These are phyloP conservation scores for Trichosporon sp. DNA, from an alignment of 1,284 basidiomycete species.

Conservation along the genomic window DNA sequence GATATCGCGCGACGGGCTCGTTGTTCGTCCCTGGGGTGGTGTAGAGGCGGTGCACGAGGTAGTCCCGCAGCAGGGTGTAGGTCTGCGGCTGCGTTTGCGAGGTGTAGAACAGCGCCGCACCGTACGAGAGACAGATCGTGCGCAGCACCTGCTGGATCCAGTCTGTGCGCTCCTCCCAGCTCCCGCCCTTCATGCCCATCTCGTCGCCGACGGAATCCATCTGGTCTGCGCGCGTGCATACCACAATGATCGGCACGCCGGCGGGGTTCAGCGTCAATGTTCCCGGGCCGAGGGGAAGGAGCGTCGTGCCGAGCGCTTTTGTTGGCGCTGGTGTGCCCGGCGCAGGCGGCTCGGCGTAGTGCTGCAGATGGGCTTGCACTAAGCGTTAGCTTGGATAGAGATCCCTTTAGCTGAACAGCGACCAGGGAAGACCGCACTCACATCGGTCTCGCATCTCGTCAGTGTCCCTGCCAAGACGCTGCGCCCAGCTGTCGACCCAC, in stretches of 20 bases:
- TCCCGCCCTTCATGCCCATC: constrained; percentile 63
- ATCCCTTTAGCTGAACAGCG: no score
- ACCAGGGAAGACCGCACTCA: constrained; percentile 58
- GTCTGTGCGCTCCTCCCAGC: constrained; percentile 95
- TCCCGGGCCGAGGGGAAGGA: constrained; percentile 76
- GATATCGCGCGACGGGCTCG: constrained; percentile 65
- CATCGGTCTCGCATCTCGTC: constrained; percentile 81
- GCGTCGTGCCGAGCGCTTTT: constrained; percentile 29
- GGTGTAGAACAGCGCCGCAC: constrained; percentile 89
- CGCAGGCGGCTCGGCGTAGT: constrained; percentile 78
- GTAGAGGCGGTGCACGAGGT: constrained; percentile 84
- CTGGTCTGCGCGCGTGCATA: constrained; percentile 86
- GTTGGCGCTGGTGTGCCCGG: constrained; percentile 5
- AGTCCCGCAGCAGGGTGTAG: constrained; percentile 77
- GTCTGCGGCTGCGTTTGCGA: constrained; percentile 75
- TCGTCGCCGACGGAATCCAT: constrained; percentile 76
- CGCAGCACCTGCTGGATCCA: constrained; percentile 91
- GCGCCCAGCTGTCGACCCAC: constrained; percentile 78
- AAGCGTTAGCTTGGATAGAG: constrained; percentile 13
- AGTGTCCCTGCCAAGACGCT: constrained; percentile 49
- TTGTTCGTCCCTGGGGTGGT: constrained; percentile 48
- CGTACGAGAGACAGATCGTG: constrained; percentile 89
- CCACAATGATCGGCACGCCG: constrained; percentile 85
- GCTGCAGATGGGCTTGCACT: constrained; percentile 86
- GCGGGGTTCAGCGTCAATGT: constrained; percentile 76